Base-by-base conservation (phyloP, 345 rosid genomes). In the Balakata baccata region DNA sequence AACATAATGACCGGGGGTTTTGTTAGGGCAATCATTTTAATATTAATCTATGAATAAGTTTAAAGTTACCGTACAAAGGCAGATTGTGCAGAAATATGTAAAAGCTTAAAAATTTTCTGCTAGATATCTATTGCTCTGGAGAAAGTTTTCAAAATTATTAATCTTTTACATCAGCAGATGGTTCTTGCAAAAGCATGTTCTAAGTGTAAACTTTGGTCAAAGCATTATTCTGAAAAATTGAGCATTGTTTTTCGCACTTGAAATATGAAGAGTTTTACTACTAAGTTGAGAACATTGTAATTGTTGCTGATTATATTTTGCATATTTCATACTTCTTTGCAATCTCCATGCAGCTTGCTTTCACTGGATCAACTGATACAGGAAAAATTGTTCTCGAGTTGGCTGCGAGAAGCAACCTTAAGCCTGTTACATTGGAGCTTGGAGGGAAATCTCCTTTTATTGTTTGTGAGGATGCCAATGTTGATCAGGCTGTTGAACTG, bases 391-490 rank as follows among this genome's bases (percentile, higher is more conserved):
- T 94, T 50, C 91, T 92, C 37, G 81, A 82, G 80, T 69, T 90
- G 75, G 90, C 97, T 14, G 86, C 98, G 50, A 88, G 77, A 77
- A 92, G 93, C 85, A 94, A 94, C 81, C 95, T 94, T 71, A 94
- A 94, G 86, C 68, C 97, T 12, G 97, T 89, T 70, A 92, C 97
- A 68, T 83, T 94, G 81, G 98, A 94, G 84, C 97, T 94, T 39
- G 98, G 98, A 76, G 98, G 98, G 67, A 94, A 94, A 88, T 94
- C 98, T 18, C 95, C 98, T 37, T 94, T 94, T 77, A 90, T 94
- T 70, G 87, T 92, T 49, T 94, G 98, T 59, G 90, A 90, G 82
- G 98, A 94, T 86, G 95, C 98, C 71, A 92, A 94, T 79, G 85
- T 94, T 1, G 97, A 94, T 73, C 74, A 88, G 70, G 98, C 98